phyloP scores from a whole-genome alignment of 495 filamentous ascomycete species.

The Coniosporium apollinis region DNA sequence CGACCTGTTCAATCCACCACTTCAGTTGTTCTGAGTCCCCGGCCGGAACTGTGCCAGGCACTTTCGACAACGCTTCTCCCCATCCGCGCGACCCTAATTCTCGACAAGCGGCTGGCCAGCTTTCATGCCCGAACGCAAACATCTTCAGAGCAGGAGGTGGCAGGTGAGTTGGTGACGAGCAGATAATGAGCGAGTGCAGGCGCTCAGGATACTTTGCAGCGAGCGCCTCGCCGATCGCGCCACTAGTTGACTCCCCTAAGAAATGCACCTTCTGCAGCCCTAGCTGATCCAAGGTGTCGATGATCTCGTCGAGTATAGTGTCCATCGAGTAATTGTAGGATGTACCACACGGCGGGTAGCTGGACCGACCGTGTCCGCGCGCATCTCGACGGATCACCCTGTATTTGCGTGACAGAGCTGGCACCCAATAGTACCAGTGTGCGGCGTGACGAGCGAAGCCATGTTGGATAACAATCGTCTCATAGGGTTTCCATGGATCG shows the following conservation, averaged over 20 bases:
- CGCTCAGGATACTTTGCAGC: slow-evolving; percentile 13
- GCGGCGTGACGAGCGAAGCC: slow-evolving; percentile 13
- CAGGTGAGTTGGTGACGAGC: slow-evolving; percentile 13
- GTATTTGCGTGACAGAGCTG: slow-evolving; percentile 10
- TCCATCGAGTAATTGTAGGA: slow-evolving; percentile 9
- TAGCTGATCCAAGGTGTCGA: slow-evolving; percentile 15
- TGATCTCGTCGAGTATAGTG: slow-evolving; percentile 12
- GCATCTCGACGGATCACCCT: slow-evolving; percentile 12
- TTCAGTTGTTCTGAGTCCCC: slow-evolving; percentile 6
- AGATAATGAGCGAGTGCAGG: slow-evolving; percentile 10
- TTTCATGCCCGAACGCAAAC: slow-evolving; percentile 9
- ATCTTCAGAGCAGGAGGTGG: slow-evolving; percentile 9
- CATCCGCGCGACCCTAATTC: slow-evolving; percentile 13
- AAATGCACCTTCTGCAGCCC: slow-evolving; percentile 12
- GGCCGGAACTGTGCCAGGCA: slow-evolving; percentile 10
- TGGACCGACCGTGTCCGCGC: slow-evolving; percentile 12
- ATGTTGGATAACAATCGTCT: slow-evolving; percentile 15
- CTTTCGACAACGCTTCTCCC: slow-evolving; percentile 9
- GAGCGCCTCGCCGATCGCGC: slow-evolving; percentile 12
- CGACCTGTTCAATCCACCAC: slow-evolving; percentile 12
- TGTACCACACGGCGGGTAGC: slow-evolving; percentile 3
- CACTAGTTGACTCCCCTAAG: slow-evolving; percentile 12
- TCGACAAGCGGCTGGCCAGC: slow-evolving; percentile 14
- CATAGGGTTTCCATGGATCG: slow-evolving; percentile 13
- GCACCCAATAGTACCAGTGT: slow-evolving; percentile 16